Conservation (phyloP, 768 basidiomycete genomes). For the Podaxis sp. region DNA sequence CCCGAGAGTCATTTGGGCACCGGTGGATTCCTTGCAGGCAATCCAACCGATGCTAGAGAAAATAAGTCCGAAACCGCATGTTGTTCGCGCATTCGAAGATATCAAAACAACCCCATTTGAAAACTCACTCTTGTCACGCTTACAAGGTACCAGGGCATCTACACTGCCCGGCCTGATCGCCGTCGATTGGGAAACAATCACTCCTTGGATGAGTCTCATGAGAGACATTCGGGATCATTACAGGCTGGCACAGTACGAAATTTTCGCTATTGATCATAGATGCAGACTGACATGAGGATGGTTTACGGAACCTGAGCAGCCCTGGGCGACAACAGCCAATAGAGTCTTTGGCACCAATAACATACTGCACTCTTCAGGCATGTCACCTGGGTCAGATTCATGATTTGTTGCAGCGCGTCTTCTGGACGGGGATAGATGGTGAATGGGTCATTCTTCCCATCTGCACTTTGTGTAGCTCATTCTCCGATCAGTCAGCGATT, state of each 20-base stretch:
- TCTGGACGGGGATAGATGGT: conserved; percentile 82
- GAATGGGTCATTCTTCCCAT: conserved; percentile 13
- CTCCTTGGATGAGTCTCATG: conserved; percentile 79
- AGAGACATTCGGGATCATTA: conserved; percentile 66
- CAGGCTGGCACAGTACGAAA: conserved; percentile 52
- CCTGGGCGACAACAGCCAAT: conserved; percentile 44
- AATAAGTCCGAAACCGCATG: conserved; percentile 12
- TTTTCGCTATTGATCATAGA: conserved; percentile 8
- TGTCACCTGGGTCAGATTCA: conserved; percentile 68
- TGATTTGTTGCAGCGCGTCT: conserved; percentile 59
- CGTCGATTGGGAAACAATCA: conserved; percentile 66
- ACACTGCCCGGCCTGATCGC: conserved; percentile 40
- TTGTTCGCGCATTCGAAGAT: conserved; percentile 47
- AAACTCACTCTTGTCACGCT: conserved; percentile 61
- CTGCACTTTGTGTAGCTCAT: conserved; percentile 5
- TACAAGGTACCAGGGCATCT: conserved; percentile 39
- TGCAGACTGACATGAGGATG: background rate
- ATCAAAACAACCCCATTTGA: conserved; percentile 64
- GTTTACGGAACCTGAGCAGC: conserved; percentile 29
- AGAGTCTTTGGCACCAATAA: conserved; percentile 49
- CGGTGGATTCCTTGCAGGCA: conserved; percentile 4
- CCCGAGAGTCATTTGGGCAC: conserved; percentile 18
- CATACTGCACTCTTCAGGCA: conserved; percentile 54
- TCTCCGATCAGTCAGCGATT: conserved; percentile 53
- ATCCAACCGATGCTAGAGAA: background rate